These are phyloP conservation scores for Pseudogymnoascus sp. DNA, from an alignment of 2,329 filamentous ascomycete species.

Conservation along the genomic window DNA sequence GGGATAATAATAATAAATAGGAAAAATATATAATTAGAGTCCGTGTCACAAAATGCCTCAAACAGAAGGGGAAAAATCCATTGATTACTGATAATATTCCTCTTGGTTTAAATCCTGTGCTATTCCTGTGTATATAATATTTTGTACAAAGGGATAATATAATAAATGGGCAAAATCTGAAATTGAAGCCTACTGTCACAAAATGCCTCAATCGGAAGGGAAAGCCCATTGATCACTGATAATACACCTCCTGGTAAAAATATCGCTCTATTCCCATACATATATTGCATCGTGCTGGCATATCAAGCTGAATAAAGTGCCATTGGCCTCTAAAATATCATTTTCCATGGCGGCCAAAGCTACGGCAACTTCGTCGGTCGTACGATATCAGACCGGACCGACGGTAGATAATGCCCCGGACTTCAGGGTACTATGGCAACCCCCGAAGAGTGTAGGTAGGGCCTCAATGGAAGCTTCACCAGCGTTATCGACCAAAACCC, in stretches of 20 bases:
- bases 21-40: neutral
- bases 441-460: neutral
- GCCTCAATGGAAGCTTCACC: neutral
- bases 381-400: slow-evolving; percentile 8
- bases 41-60: neutral
- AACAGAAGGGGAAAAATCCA: neutral
- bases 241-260: neutral
- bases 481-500: neutral
- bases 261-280: neutral
- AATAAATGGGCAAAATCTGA: neutral
- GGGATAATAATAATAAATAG: neutral
- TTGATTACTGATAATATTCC: neutral
- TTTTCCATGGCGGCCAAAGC: slow-evolving; percentile 3
- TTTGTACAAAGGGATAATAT: neutral
- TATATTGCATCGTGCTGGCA: neutral
- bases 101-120: too few species aligned
- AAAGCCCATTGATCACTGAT: neutral
- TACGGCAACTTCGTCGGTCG: slow-evolving; percentile 6
- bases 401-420: slow-evolving; percentile 2
- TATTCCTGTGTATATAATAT: neutral
- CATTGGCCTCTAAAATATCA: neutral
- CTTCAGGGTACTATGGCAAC: slow-evolving; percentile 9
- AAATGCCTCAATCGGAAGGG: neutral
- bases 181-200: too few species aligned
- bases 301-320: neutral